A percentile compares a stretch with the other conserved stretches of the same genome.
Conservation (phyloP, 148 eudicot species). For the Chenopodium quinoa region DNA sequence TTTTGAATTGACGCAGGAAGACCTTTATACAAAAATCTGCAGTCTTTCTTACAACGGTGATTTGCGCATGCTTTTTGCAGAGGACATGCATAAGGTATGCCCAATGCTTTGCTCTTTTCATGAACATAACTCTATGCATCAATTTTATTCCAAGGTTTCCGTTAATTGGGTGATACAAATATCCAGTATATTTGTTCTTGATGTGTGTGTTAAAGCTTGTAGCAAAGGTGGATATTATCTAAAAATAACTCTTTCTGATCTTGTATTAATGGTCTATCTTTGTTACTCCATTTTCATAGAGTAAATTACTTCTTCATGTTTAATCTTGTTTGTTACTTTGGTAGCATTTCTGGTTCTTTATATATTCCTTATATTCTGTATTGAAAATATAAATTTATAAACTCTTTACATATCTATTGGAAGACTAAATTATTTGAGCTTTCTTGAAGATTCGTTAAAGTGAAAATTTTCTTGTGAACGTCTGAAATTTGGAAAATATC, state of each 20-base stretch:
- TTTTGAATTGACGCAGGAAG: slow-evolving; percentile 51
- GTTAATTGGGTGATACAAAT: not conserved
- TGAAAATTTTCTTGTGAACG: too few relatives aligned
- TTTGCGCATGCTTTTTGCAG: slow-evolving; percentile 92
- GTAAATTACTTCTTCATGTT: not conserved
- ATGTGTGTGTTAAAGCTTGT: not conserved
- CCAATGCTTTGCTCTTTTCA: slow-evolving; percentile 6
- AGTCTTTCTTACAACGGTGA: slow-evolving; percentile 92
- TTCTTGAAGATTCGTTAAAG: not conserved
- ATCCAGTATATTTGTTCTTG: not conserved
- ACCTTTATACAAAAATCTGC: slow-evolving; percentile 81
- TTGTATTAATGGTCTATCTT: not conserved
- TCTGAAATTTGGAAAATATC: too few relatives aligned
- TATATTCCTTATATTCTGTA: not conserved
- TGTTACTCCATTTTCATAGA: not conserved
- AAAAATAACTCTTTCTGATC: not conserved
- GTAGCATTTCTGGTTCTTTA: not conserved
- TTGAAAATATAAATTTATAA: too few relatives aligned
- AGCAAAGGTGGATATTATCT: not conserved
- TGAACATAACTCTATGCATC: not conserved
- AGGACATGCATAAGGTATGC: slow-evolving; percentile 85
- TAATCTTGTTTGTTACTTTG: not conserved
- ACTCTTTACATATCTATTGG: not conserved
- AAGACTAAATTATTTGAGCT: not conserved
- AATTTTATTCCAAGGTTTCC: not conserved